Evolutionary conservation across 352 stramenopile genomes (phyloP).

Genomic region (Peronospora farinosa): DNA sequence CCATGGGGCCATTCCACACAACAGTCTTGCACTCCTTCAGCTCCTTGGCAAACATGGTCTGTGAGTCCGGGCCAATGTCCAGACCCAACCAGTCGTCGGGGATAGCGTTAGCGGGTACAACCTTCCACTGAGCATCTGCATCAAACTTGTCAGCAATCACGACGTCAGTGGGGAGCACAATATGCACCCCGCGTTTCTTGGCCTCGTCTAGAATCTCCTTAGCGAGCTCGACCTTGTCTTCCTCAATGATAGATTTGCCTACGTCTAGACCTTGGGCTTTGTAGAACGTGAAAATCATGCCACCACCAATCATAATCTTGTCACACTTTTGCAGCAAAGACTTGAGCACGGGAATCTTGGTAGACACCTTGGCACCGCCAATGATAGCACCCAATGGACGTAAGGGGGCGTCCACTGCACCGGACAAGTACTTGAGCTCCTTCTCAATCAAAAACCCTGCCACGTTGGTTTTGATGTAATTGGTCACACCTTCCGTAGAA

Average conservation of each 20-base stretch:
- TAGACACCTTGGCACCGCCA: conserved; percentile 93
- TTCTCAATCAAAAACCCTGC: conserved; percentile 96
- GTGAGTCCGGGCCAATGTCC: conserved; percentile 65
- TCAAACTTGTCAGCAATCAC: conserved; percentile 90
- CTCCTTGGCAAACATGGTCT: conserved; percentile 63
- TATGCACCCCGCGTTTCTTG: conserved; percentile 81
- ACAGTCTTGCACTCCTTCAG: conserved; percentile 88
- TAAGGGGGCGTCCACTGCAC: conserved; percentile 83
- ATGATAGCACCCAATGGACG: conserved; percentile 93
- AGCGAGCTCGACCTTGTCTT: conserved; percentile 91
- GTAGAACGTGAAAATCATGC: conserved; percentile 98
- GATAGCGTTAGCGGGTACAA: conserved; percentile 79
- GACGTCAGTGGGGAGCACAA: conserved; percentile 91
- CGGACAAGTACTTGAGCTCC: conserved; percentile 94
- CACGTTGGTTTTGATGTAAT: conserved; percentile 90
- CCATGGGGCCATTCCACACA: conserved; percentile 95
- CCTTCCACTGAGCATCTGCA: conserved; percentile 53
- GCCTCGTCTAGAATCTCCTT: conserved; percentile 89
- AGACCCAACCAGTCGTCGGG: conserved; percentile 95
- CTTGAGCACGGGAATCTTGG: conserved; percentile 96
- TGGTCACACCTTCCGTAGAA: conserved; percentile 95
- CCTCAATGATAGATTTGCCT: conserved; percentile 92
- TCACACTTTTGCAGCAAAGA: conserved; percentile 93
- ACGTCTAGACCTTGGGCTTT: conserved; percentile 92
- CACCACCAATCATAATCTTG: conserved; percentile 93